Conservation (phyloP, 768 basidiomycete genomes). For the Suillus weaverae region DNA sequence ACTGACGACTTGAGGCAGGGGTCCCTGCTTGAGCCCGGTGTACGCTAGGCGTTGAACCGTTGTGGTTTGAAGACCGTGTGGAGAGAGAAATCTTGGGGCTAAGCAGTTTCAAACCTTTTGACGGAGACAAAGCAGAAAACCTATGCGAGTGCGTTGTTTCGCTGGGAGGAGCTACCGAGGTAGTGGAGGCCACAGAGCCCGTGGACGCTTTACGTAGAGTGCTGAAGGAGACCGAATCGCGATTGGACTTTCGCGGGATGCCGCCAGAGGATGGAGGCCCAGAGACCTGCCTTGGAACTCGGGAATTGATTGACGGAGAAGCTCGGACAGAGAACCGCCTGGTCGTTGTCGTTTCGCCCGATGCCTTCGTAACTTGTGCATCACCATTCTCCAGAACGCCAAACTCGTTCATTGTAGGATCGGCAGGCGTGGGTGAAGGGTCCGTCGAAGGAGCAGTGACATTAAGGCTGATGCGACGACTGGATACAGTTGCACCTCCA, state of each 20-base stretch:
- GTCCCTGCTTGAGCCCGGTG: slow-evolving; percentile 58
- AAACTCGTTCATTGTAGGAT: slow-evolving; percentile 66
- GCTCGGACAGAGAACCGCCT: slow-evolving; percentile 60
- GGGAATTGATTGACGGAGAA: slow-evolving; percentile 64
- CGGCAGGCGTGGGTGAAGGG: slow-evolving; percentile 56
- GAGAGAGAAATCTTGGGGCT: slow-evolving; percentile 73
- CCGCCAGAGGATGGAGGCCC: slow-evolving; percentile 45
- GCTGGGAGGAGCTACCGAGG: slow-evolving; percentile 49
- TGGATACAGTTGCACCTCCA: slow-evolving; percentile 54
- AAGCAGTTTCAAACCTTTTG: slow-evolving; percentile 78
- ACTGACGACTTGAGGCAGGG: slow-evolving; percentile 72
- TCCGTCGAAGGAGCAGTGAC: slow-evolving; percentile 59
- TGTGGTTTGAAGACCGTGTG: slow-evolving; percentile 51
- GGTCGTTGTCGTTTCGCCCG: slow-evolving; percentile 33
- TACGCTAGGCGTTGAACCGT: slow-evolving; percentile 37
- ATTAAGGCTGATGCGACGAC: slow-evolving; percentile 67
- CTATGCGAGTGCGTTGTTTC: slow-evolving; percentile 47
- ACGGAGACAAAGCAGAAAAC: slow-evolving; percentile 83
- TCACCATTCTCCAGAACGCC: slow-evolving; percentile 74
- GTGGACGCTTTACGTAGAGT: slow-evolving; percentile 82
- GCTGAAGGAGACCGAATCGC: slow-evolving; percentile 79
- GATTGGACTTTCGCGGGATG: slow-evolving; percentile 63
- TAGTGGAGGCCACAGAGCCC: slow-evolving; percentile 71
- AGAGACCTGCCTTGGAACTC: slow-evolving; percentile 66
- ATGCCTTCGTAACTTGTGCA: slow-evolving; percentile 41